Evolutionary conservation across 371 early-diverging fungal species (phyloP).

Genomic region (Funneliformis caledonium): DNA sequence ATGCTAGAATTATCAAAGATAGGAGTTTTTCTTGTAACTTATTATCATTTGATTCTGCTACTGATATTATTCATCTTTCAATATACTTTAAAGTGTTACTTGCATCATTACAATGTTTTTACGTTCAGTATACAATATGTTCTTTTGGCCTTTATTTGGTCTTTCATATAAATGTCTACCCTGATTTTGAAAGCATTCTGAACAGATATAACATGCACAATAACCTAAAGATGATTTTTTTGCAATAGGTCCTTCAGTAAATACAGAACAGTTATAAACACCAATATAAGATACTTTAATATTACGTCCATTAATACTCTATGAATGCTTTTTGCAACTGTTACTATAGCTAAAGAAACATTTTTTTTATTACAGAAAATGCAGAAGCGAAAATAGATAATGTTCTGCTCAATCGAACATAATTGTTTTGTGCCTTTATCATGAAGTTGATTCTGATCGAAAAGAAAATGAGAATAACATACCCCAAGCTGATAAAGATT

Average conservation of each 20-base stretch:
- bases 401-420: background rate
- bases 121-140: background rate
- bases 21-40: constrained; percentile 1
- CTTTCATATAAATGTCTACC: constrained; percentile 15
- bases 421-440: background rate
- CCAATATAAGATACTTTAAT: constrained; percentile 23
- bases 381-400: background rate
- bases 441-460: constrained; percentile 27
- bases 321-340: constrained; percentile 6
- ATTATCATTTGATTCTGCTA: background rate
- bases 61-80: background rate
- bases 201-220: constrained; percentile 9
- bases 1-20: background rate
- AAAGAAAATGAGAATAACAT: constrained; percentile 10
- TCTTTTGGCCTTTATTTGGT: background rate
- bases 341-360: constrained; percentile 10
- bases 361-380: constrained; percentile 15
- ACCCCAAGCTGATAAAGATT: constrained; percentile 1
- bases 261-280: background rate
- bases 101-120: constrained; percentile 18
- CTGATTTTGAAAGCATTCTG: constrained; percentile 14
- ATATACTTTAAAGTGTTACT: background rate
- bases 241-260: background rate
- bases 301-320: background rate
- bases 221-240: constrained; percentile 10